A percentile compares a stretch with the other conserved stretches of the same genome.
phyloP scores from a whole-genome alignment of 495 filamentous ascomycete species.

The Cercophora scortea region DNA sequence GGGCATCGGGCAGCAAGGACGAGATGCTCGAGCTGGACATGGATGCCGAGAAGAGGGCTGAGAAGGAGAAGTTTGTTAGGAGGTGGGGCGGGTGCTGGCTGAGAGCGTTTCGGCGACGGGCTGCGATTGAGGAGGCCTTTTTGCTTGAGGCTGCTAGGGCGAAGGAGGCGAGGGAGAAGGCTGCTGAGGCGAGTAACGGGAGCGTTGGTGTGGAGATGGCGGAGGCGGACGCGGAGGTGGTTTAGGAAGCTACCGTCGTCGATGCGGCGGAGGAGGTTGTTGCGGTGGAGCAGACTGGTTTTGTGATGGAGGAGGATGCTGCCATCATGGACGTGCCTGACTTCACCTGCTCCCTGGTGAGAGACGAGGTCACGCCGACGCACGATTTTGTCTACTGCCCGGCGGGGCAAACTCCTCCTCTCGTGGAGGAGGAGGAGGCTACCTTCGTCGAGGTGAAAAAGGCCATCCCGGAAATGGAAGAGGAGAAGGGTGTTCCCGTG shows the following conservation, averaged over 20 bases:
- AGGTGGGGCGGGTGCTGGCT: conserved; percentile 84
- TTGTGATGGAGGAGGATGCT: no score
- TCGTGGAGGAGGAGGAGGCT: no score
- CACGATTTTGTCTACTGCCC: no score
- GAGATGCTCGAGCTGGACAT: conserved; percentile 50
- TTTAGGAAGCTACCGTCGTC: not conserved
- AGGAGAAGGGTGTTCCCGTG: no score
- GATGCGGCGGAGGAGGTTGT: not conserved
- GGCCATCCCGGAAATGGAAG: no score
- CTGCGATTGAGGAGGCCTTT: conserved; percentile 73
- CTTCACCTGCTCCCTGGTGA: no score
- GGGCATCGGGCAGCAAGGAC: conserved; percentile 68
- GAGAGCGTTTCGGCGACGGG: conserved; percentile 72
- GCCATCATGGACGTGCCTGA: no score
- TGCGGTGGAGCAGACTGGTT: not conserved
- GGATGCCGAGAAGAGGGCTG: conserved; percentile 29
- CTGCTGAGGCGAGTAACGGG: not conserved
- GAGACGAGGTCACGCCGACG: no score
- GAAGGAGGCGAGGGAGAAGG: conserved; percentile 8
- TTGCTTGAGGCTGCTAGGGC: conserved; percentile 33
- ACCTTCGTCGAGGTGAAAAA: no score
- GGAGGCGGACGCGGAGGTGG: not conserved
- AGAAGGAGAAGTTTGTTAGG: conserved; percentile 57
- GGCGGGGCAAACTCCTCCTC: no score
- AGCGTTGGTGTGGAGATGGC: not conserved